phyloP scores from a whole-genome alignment of 805 yeast species.

The Scheffersomyces stipitis region DNA sequence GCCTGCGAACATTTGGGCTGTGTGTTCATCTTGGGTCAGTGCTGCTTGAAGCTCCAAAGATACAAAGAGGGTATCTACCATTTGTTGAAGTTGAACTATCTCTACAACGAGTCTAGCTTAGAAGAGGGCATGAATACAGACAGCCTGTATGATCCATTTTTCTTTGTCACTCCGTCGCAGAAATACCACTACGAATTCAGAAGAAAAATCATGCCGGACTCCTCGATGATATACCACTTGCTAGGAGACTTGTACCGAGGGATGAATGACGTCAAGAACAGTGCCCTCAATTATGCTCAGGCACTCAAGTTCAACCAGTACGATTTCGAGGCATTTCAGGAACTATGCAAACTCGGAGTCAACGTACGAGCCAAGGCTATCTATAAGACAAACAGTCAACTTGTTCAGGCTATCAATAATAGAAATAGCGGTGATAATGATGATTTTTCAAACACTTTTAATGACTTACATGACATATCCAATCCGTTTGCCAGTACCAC shows the following conservation, averaged over 20 bases:
- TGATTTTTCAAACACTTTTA: neutral
- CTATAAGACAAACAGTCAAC: constrained; percentile 31
- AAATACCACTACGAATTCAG: constrained; percentile 39
- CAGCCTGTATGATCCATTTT: constrained; percentile 5
- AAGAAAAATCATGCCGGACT: constrained; percentile 54
- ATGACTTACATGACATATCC: constrained; percentile 13
- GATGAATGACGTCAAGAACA: constrained; percentile 60
- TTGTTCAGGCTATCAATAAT: constrained; percentile 1
- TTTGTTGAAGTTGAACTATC: constrained; percentile 26
- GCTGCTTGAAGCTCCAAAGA: constrained; percentile 55
- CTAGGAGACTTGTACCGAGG: constrained; percentile 67
- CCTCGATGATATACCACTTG: constrained; percentile 65
- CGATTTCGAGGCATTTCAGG: constrained; percentile 83
- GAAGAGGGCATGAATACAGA: constrained; percentile 2
- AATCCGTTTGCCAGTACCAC: constrained; percentile 36
- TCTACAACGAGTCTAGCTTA: constrained; percentile 26
- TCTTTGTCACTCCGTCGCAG: constrained; percentile 19
- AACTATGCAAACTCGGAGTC: constrained; percentile 70
- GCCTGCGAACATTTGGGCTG: constrained; percentile 66
- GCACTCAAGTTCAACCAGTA: constrained; percentile 76
- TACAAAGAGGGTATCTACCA: constrained; percentile 62
- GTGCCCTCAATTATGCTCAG: constrained; percentile 64
- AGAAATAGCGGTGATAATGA: neutral
- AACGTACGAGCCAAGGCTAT: constrained; percentile 59
- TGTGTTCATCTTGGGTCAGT: constrained; percentile 68